Evolutionary conservation across 1,284 basidiomycete species (phyloP).

Genomic region (Boletus smithii): DNA sequence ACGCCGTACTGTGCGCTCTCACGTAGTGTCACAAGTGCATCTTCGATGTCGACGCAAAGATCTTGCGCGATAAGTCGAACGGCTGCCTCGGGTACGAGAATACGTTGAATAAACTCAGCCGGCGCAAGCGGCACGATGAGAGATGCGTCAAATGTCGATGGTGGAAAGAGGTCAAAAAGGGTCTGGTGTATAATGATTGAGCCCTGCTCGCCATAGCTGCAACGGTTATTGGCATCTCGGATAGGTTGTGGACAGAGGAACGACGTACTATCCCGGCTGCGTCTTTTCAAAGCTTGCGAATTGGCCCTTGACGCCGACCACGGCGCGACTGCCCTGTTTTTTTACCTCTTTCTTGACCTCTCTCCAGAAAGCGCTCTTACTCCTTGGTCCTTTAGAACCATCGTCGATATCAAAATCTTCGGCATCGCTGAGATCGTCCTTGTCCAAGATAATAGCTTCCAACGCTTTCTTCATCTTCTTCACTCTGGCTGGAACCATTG

Average conservation of each 20-base stretch:
- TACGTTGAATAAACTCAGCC: slow-evolving; percentile 66
- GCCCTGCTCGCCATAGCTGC: slow-evolving; percentile 77
- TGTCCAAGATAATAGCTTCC: slow-evolving; percentile 50
- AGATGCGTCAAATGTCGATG: slow-evolving; percentile 47
- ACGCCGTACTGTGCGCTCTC: slow-evolving; percentile 75
- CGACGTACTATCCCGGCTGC: slow-evolving; percentile 78
- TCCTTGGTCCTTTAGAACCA: slow-evolving; percentile 37
- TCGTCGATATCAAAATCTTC: slow-evolving; percentile 19
- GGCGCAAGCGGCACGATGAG: slow-evolving; percentile 60
- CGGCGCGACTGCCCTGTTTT: slow-evolving; percentile 59
- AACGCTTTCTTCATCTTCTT: slow-evolving; percentile 44
- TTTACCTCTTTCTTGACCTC: slow-evolving; percentile 60
- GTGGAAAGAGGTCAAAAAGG: slow-evolving; percentile 70
- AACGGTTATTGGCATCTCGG: slow-evolving; percentile 1
- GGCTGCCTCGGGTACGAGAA: slow-evolving; percentile 74
- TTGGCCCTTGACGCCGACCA: slow-evolving; percentile 64
- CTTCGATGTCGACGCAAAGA: slow-evolving; percentile 41
- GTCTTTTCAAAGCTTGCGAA: slow-evolving; percentile 72
- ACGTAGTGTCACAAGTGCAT: slow-evolving; percentile 58
- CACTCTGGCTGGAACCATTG: slow-evolving; percentile 50
- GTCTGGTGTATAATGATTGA: slow-evolving; percentile 74
- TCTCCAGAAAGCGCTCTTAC: slow-evolving; percentile 61
- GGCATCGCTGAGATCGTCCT: slow-evolving; percentile 32
- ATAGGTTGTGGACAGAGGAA: background rate
- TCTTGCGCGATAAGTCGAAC: slow-evolving; percentile 72